Evolutionary conservation across 495 filamentous ascomycete species (phyloP), one percentile per base, ranked within the genome.

Genomic region (Aspergillus nidulans): DNA sequence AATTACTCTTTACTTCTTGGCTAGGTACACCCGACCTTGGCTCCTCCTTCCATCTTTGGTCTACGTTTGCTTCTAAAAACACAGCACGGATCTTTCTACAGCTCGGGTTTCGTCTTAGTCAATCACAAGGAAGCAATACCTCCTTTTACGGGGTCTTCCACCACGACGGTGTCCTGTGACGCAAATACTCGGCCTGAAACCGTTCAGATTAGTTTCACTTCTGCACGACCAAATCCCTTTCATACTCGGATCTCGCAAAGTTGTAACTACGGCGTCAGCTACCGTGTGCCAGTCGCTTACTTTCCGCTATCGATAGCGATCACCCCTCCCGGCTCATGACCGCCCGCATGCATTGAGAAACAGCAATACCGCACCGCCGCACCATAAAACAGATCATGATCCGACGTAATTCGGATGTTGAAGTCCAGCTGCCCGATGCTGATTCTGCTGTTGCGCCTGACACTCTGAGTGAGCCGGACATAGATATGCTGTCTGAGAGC

Each of bases 401-500:
- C 63, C 75, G 73, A 57, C 72, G 70, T 62, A 74, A 76, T 59
- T 77, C 75, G 24, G 73, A 77, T 43, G 71, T 77, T 48, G 73
- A 75, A 56, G 66, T 76, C 21, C 72, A 74, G 30, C 70, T 77
- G 25, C 71, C 75, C 43, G 73, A 75, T 63, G 67, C 65, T 36
- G 69, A 61, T n/a, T 59, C 71, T 28, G 52, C 70, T 44, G 61
- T 63, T 43, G 63, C 68, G 12, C 58, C 67, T 1, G 67, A 68
- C 28, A 49, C 69, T 24, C 25, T 62, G 39, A 63, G 49, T 41
- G 61, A 67, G 44, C 45, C 67, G 19, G 75, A 77, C 55, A 60
- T 77, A 59, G 73, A 75, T 59, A 77, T 77, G 75, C 56, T 76
- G 46, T 77, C 75, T 12, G 75, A 76, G 40, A 69, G 75, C 24